phyloP scores from a whole-genome alignment of 495 filamentous ascomycete genomes.

The Astrothelium subdiscretum region DNA sequence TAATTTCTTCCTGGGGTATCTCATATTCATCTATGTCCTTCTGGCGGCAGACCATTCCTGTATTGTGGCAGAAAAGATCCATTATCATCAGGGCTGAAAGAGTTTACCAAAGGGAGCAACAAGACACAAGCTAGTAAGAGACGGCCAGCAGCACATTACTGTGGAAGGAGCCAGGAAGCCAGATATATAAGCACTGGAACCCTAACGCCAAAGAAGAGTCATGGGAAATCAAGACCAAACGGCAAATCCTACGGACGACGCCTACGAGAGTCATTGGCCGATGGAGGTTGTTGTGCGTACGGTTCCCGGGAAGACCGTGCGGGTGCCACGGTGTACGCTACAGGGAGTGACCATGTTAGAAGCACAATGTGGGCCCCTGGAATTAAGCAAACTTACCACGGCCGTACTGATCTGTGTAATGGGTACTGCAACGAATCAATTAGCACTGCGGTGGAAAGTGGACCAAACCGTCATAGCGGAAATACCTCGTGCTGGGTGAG shows the following conservation, averaged over 20 bases:
- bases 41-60: conserved; percentile 1
- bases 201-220: neutral
- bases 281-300: neutral
- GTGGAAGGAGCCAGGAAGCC: neutral
- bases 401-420: neutral
- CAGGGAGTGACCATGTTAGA: neutral
- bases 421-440: neutral
- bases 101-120: neutral
- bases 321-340: neutral
- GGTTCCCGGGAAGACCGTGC: neutral
- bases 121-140: neutral
- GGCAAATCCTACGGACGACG: conserved; percentile 1
- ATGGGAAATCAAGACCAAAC: neutral
- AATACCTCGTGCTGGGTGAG: conserved; percentile 1
- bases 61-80: conserved; percentile 1
- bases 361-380: neutral
- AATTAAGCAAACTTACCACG: neutral
- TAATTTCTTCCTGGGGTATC: neutral
- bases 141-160: neutral
- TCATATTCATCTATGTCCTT: neutral
- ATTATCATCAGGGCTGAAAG: neutral
- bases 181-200: neutral
- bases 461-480: neutral
- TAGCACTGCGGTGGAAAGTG: neutral
- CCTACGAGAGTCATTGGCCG: neutral